Evolutionary conservation across 768 basidiomycete genomes (phyloP).

Genomic region (Boletus vermiculosoides): DNA sequence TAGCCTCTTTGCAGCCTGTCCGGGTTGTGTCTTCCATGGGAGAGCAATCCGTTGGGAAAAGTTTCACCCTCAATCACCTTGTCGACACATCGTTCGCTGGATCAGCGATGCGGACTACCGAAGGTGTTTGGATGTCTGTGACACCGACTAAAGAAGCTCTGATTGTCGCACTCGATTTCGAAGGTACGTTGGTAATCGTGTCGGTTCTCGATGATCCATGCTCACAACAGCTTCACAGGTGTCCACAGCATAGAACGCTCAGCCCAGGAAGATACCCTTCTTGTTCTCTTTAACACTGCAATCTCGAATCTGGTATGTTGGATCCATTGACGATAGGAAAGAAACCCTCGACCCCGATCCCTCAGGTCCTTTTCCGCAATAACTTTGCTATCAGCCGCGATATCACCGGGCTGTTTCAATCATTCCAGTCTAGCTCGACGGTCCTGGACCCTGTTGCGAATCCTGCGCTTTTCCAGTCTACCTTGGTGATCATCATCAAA

Average conservation of each 20-base stretch:
- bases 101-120: conserved; percentile 61
- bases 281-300: conserved; percentile 65
- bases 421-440: conserved; percentile 55
- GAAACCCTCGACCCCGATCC: not conserved
- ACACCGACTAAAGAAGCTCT: conserved; percentile 55
- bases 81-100: conserved; percentile 65
- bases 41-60: conserved; percentile 65
- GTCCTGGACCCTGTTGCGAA: conserved; percentile 59
- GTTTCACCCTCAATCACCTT: conserved; percentile 57
- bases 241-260: conserved; percentile 65
- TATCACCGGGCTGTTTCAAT: conserved; percentile 59
- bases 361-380: conserved; percentile 61
- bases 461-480: conserved; percentile 57
- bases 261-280: conserved; percentile 59
- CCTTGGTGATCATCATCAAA: conserved; percentile 63
- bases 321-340: not conserved
- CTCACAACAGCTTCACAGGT: conserved; percentile 34
- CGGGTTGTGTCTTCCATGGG: conserved; percentile 69
- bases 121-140: conserved; percentile 67
- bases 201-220: not conserved
- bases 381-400: conserved; percentile 65
- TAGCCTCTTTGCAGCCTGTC: conserved; percentile 42
- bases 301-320: conserved; percentile 56
- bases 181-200: conserved; percentile 39
- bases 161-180: conserved; percentile 64